Percentiles rank a stretch among this genome's conserved stretches.
Evolutionary conservation across 768 basidiomycete species (phyloP).

Genomic region (Floccularia luteovirens): DNA sequence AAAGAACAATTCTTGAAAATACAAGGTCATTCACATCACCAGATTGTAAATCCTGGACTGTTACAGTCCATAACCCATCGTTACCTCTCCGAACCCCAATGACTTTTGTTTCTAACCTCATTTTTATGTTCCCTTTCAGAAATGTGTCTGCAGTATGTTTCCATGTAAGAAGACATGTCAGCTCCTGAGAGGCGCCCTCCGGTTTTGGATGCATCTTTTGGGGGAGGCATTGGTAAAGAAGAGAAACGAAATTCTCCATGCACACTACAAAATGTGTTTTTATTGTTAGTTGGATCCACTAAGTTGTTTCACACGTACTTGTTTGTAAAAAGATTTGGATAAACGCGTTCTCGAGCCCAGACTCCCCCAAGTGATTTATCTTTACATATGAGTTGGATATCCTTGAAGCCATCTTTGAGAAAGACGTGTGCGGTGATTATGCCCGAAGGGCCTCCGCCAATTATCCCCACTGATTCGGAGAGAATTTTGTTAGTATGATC

Average conservation of each 20-base stretch:
- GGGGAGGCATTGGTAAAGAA: constrained; percentile 33
- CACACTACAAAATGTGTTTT: constrained; percentile 24
- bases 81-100: constrained; percentile 22
- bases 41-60: not conserved
- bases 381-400: constrained; percentile 37
- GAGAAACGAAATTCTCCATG: constrained; percentile 49
- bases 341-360: constrained; percentile 39
- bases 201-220: constrained; percentile 12
- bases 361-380: constrained; percentile 42
- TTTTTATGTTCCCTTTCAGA: constrained; percentile 17
- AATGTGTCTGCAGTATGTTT: constrained; percentile 33
- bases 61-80: not conserved
- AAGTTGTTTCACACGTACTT: constrained; percentile 26
- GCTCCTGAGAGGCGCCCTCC: constrained; percentile 37
- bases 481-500: too few relatives aligned
- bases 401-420: constrained; percentile 40
- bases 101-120: constrained; percentile 20
- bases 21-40: not conserved
- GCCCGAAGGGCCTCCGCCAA: constrained; percentile 46
- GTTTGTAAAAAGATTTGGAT: constrained; percentile 41
- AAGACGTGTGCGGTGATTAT: constrained; percentile 46
- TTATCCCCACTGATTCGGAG: constrained; percentile 16
- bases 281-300: not conserved
- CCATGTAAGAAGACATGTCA: constrained; percentile 41
- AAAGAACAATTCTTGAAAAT: not conserved